Percentiles rank a stretch among this genome's conserved stretches.
These are phyloP conservation scores for Kodamaea plutei DNA, from an alignment of 1,139 yeast genomes.

Conservation along the genomic window DNA sequence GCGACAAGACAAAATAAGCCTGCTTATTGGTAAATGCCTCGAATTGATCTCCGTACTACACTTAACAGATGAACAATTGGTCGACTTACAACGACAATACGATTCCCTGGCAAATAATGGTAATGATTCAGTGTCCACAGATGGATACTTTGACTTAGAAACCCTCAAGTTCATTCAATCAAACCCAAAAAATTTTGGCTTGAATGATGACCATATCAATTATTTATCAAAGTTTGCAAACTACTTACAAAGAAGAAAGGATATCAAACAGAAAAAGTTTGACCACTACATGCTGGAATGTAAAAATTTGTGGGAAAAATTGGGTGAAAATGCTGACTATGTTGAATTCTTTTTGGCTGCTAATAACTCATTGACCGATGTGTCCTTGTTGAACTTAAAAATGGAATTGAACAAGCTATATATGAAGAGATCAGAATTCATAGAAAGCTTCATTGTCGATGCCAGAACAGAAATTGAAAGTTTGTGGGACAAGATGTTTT, in stretches of 20 bases:
- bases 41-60: constrained; percentile 26
- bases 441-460: constrained; percentile 64
- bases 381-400: constrained; percentile 38
- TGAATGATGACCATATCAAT: constrained; percentile 31
- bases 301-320: constrained; percentile 45
- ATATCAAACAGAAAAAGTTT: constrained; percentile 31
- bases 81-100: constrained; percentile 29
- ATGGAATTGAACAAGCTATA: constrained; percentile 56
- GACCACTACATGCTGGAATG: constrained; percentile 35
- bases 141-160: constrained; percentile 32
- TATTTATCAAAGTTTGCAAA: constrained; percentile 28
- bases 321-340: constrained; percentile 39
- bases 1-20: constrained; percentile 24
- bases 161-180: constrained; percentile 32
- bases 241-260: constrained; percentile 26
- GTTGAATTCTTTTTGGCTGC: constrained; percentile 32
- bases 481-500: constrained; percentile 62
- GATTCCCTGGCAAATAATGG: constrained; percentile 11
- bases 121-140: constrained; percentile 15
- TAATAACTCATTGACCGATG: constrained; percentile 37
- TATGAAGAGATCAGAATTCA: constrained; percentile 55
- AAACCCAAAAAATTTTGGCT: constrained; percentile 41
- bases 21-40: constrained; percentile 25
- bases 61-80: constrained; percentile 32
- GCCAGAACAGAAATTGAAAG: constrained; percentile 54